Evolutionary conservation across 2,329 filamentous ascomycete genomes (phyloP), one percentile per base, ranked within the genome.

Genomic region (Dendrostoma leiphaemia): DNA sequence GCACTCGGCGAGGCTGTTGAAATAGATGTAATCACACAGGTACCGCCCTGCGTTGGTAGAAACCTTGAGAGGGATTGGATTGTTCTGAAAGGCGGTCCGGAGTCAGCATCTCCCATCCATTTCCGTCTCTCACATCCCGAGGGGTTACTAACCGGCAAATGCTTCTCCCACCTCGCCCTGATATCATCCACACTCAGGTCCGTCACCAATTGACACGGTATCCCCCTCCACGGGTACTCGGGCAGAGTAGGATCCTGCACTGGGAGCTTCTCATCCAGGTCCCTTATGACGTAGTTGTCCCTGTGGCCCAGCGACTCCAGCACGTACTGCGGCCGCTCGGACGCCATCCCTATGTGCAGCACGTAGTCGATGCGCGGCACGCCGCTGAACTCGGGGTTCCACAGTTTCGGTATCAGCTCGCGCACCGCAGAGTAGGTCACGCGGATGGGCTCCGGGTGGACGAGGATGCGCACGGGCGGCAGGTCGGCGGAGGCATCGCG

Each of bases 331-430:
- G 83, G 62, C 69, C 78, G 61, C 72, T 82, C 64, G 68, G 88
- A 66, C 67, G 90, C 89, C 80, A 95, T 91, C 59, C 91, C 91
- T 48, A 95, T 88, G 69, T 95, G 90, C 4, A 96, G 69, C 21
- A 85, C 78, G 28, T 88, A 71, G 68, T 95, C 88, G 51, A 85
- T 79, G 46, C 74, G 69, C 2, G 37, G 32, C 28, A 45, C 54
- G 21, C 65, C 60, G 73, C 64, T 45, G 53, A 61, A 67, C 58
- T 71, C 73, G 28, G 71, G 35, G 17, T 76, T 73, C 72, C 90
- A 83, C 5, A 96, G 74, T 5, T 66, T 66, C 1, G 90, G 88
- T 3, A 92, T 76, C 2, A 86, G 68, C 12, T 74, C 69, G 48
- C 84, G 81, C 31, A 92, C 86, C 7, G 77, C 75, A 45, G 80